Evolutionary conservation across 2,329 filamentous ascomycete species (phyloP), one percentile per base, ranked within the genome.

Genomic region (Trichoderma pleuroti): DNA sequence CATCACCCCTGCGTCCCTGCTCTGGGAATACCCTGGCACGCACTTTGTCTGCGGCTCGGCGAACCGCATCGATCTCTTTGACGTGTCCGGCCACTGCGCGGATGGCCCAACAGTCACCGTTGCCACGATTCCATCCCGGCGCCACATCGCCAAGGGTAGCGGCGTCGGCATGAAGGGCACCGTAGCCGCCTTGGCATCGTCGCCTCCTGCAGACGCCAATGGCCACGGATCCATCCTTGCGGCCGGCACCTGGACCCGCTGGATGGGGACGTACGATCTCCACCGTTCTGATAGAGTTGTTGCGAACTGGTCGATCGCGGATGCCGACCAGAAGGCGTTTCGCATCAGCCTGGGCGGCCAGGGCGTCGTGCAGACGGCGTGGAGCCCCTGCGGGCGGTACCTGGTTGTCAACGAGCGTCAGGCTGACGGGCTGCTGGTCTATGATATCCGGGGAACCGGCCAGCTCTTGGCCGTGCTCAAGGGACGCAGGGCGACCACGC

Each of bases 121-220:
- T 72, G 84, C 87, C 68, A 91, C 89, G 3, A 90, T 90, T 66
- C 88, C 88, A 0, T 89, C 87, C 2, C 85, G 86, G 68, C 81
- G 87, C 4, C 87, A 89, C 76, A 82, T 87, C 28, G 81, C 85
- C 70, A 90, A 90, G 77, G 87, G 88, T 36, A 84, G 85, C 70
- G 87, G 88, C 46, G 84, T 91, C 9, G 89, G 89, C 57, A 90
- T 91, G 85, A 87, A 88, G 70, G 89, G 89, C 6, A 86, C 84
- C 28, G 84, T 91, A 0, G 87, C 88, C 1, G 82, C 88, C 0
- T 80, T 91, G 0, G 81, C 84, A n/a, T 78, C 83, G 3, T 86
- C 86, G 68, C 81, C 81, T 0, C 72, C 77, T 0, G 78, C 80
- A 46, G 76, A 76, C 24, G 76, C 77, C 30, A 77, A 76, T 3